Evolutionary conservation across 192 early-diverging fungal species (phyloP).

Genomic region (Backusella psychrophila): DNA sequence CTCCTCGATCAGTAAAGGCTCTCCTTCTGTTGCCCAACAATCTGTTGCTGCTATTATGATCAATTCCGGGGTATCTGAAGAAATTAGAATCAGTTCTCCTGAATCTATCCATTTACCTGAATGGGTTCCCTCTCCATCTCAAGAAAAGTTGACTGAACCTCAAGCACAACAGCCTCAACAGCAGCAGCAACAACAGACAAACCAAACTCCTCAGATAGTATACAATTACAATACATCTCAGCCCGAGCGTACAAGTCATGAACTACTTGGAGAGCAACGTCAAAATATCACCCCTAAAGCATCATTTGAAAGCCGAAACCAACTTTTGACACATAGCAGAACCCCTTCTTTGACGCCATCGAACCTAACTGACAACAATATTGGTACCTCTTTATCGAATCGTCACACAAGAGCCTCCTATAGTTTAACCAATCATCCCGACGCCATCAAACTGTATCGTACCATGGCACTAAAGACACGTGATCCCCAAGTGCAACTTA

Average conservation of each 20-base stretch:
- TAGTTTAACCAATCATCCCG: constrained; percentile 27
- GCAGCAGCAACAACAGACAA: neutral
- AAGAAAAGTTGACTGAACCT: neutral
- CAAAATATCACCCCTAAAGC: neutral
- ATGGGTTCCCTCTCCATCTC: neutral
- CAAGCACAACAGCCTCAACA: neutral
- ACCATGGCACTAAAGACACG: constrained; percentile 77
- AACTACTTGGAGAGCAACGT: neutral
- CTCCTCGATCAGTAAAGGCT: neutral
- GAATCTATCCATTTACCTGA: neutral
- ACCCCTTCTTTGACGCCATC: constrained; percentile 4
- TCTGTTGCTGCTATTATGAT: constrained; percentile 5
- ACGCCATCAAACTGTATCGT: constrained; percentile 60
- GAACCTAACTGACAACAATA: neutral
- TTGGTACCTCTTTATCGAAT: neutral
- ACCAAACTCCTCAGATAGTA: neutral
- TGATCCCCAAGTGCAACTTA: constrained; percentile 67
- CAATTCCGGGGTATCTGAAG: neutral
- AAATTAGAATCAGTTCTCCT: neutral
- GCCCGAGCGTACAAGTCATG: neutral
- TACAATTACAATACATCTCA: constrained; percentile 1
- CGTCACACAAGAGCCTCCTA: constrained; percentile 16
- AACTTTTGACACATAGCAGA: neutral
- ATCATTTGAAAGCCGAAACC: neutral
- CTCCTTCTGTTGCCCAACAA: constrained; percentile 1